phyloP scores from a whole-genome alignment of 441 rosid species.

The Jatropha multifida region DNA sequence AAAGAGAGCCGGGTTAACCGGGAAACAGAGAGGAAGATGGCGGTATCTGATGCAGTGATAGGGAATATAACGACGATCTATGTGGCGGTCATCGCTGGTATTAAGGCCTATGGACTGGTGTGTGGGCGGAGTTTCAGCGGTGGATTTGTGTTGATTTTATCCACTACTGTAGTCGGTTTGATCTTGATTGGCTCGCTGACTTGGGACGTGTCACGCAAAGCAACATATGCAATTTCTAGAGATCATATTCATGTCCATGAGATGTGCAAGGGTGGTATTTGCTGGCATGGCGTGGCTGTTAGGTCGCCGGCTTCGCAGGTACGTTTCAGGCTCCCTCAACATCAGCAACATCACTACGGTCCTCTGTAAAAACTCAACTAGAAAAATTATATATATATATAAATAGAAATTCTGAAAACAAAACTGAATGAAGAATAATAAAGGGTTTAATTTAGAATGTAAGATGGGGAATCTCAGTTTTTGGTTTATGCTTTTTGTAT shows the following conservation, averaged over 20 bases:
- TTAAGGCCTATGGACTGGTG: slow-evolving; percentile 62
- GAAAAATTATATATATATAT: neutral
- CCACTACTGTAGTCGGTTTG: slow-evolving; percentile 63
- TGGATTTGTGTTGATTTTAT: slow-evolving; percentile 61
- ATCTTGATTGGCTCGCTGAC: slow-evolving; percentile 68
- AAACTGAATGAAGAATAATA: neutral
- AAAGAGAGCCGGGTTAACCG: neutral
- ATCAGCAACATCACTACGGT: slow-evolving; percentile 36
- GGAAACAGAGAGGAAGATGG: slow-evolving; percentile 34
- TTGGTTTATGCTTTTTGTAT: neutral
- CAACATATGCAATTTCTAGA: slow-evolving; percentile 50
- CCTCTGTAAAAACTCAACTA: slow-evolving; percentile 14
- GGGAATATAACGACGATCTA: slow-evolving; percentile 84
- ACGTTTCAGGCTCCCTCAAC: slow-evolving; percentile 80
- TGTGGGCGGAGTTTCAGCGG: slow-evolving; percentile 67
- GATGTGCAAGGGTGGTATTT: slow-evolving; percentile 92
- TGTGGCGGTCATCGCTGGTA: slow-evolving; percentile 71
- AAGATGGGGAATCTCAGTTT: neutral
- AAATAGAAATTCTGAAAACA: neutral
- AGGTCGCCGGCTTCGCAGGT: slow-evolving; percentile 92
- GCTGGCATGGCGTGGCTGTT: slow-evolving; percentile 98
- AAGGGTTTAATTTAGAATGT: neutral
- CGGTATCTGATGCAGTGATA: slow-evolving; percentile 79
- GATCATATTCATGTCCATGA: slow-evolving; percentile 48
- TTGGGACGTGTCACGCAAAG: slow-evolving; percentile 92